A percentile compares a stretch with the other conserved stretches of the same genome.
Conservation (phyloP, 2,329 filamentous ascomycete species). For the Hymenoscyphus salicellus region DNA sequence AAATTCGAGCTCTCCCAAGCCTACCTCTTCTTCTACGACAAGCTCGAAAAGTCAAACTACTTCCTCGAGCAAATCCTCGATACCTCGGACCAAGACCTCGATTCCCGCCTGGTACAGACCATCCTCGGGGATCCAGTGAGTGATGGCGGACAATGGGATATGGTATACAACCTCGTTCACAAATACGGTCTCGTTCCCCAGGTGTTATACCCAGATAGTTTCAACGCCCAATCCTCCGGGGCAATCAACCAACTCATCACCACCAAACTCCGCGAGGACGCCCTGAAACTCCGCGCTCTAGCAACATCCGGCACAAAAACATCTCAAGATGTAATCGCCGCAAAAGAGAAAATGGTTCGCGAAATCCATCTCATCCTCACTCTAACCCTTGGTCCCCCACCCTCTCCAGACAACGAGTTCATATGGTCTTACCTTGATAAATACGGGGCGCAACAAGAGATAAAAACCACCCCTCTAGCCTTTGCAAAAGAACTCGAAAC, state of each 20-base stretch:
- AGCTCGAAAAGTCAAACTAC: constrained; percentile 87
- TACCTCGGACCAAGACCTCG: constrained; percentile 67
- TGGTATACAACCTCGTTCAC: constrained; percentile 79
- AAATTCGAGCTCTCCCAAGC: constrained; percentile 83
- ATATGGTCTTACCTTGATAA: constrained; percentile 77
- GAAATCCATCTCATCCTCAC: constrained; percentile 81
- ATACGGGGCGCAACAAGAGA: constrained; percentile 58
- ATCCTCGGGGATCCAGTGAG: constrained; percentile 66
- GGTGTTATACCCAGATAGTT: constrained; percentile 75
- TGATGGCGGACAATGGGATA: constrained; percentile 89
- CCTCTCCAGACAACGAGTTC: constrained; percentile 65
- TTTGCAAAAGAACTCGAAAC: constrained; percentile 70
- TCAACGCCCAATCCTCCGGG: constrained; percentile 69
- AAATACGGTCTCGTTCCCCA: constrained; percentile 91
- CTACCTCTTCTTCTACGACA: constrained; percentile 92
- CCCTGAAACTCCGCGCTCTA: constrained; percentile 65
- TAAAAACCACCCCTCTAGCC: constrained; percentile 63
- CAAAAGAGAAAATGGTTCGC: constrained; percentile 72
- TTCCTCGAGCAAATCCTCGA: constrained; percentile 82
- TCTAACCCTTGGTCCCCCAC: constrained; percentile 76
- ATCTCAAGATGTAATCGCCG: constrained; percentile 39
- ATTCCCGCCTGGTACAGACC: constrained; percentile 68
- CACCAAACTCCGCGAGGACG: constrained; percentile 83
- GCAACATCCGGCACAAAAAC: constrained; percentile 34
- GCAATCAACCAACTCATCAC: constrained; percentile 73